These are phyloP conservation scores for Jamesozyma rosinii DNA, from an alignment of 805 yeast species.

Conservation along the genomic window DNA sequence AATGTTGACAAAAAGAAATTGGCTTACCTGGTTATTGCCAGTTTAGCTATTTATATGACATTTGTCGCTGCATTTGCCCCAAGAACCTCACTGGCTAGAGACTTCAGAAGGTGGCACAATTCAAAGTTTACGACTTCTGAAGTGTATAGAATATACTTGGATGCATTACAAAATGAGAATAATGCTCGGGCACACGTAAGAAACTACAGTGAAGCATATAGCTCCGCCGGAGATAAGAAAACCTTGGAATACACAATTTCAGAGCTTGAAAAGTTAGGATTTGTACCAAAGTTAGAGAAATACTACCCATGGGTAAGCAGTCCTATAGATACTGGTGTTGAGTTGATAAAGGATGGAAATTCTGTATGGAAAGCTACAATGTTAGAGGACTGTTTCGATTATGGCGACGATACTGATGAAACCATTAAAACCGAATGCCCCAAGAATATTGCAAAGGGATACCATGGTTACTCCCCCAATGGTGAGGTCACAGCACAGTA, in stretches of 20 bases:
- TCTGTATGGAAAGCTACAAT: constrained; percentile 41
- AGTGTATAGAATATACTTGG: constrained; percentile 52
- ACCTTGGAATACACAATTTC: constrained; percentile 42
- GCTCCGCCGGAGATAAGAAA: constrained; percentile 37
- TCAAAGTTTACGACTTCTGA: constrained; percentile 58
- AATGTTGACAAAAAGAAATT: constrained; percentile 27
- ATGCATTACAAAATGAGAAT: constrained; percentile 31
- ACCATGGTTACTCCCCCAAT: constrained; percentile 55
- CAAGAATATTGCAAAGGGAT: constrained; percentile 34
- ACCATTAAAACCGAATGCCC: not conserved
- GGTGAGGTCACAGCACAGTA: constrained; percentile 50
- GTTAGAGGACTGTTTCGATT: constrained; percentile 43
- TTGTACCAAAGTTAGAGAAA: constrained; percentile 41
- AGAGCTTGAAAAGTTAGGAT: constrained; percentile 44
- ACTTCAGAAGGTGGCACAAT: constrained; percentile 66
- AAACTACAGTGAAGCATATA: constrained; percentile 7
- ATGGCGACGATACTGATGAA: constrained; percentile 15
- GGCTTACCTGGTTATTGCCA: constrained; percentile 14
- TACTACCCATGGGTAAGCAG: constrained; percentile 49
- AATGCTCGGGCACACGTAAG: constrained; percentile 27
- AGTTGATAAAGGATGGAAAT: constrained; percentile 28
- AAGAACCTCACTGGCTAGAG: constrained; percentile 73
- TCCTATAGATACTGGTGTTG: constrained; percentile 39
- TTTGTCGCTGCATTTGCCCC: constrained; percentile 71
- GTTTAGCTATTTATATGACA: constrained; percentile 30